phyloP scores from a whole-genome alignment of 345 rosid species.

The Cochlearia excelsa region DNA sequence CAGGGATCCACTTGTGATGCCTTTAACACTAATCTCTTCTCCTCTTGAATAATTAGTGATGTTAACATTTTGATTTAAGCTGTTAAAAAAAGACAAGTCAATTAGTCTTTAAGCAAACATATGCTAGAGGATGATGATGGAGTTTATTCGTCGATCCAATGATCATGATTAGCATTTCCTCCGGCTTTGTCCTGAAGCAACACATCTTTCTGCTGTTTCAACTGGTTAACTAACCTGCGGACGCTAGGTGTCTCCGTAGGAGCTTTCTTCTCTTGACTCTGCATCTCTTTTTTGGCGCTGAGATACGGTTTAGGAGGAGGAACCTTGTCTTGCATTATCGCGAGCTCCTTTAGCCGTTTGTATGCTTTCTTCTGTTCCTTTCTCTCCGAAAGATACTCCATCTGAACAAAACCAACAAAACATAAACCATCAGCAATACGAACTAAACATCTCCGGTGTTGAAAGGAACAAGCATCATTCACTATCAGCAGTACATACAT shows the following conservation, averaged over 20 bases:
- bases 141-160: conserved; percentile 32
- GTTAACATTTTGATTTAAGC: neutral
- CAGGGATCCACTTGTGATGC: conserved; percentile 48
- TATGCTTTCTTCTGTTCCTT: conserved; percentile 70
- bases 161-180: conserved; percentile 28
- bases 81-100: too few relatives aligned
- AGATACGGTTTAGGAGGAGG: conserved; percentile 84
- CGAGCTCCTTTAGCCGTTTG: conserved; percentile 59
- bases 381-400: conserved; percentile 68
- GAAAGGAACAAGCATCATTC: neutral
- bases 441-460: neutral
- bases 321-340: conserved; percentile 55
- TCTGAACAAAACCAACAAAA: conserved; percentile 36
- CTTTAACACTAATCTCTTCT: neutral
- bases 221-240: conserved; percentile 45
- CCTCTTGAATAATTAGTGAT: conserved; percentile 9
- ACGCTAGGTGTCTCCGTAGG: conserved; percentile 48
- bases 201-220: conserved; percentile 59
- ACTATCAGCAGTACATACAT: conserved; percentile 44
- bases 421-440: conserved; percentile 5
- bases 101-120: too few relatives aligned
- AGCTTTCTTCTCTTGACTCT: conserved; percentile 51
- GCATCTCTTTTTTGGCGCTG: conserved; percentile 60
- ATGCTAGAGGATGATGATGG: neutral
- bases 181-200: conserved; percentile 40